Conservation (phyloP, 192 early-diverging fungal genomes). For the Linnemannia zychae region DNA sequence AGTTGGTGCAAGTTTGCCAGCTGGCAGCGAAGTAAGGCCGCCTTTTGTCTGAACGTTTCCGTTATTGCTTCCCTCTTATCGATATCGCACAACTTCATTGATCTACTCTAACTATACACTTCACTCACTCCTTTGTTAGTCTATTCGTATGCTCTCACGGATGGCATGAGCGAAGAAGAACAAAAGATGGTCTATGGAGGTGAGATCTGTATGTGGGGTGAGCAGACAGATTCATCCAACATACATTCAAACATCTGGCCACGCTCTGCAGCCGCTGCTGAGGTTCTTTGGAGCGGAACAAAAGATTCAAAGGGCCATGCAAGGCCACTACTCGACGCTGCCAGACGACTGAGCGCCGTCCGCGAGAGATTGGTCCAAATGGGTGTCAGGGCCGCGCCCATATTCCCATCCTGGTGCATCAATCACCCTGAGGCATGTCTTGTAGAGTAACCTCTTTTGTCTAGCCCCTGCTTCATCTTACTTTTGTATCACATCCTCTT, state of each 20-base stretch:
- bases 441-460: conserved; percentile 1
- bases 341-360: conserved; percentile 75
- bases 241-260: conserved; percentile 82
- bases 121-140: conserved; percentile 14
- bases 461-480: too few relatives aligned
- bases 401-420: conserved; percentile 82
- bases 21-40: conserved; percentile 44
- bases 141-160: conserved; percentile 42
- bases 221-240: conserved; percentile 73
- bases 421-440: conserved; percentile 41
- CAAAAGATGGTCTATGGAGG: conserved; percentile 59
- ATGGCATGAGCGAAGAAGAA: conserved; percentile 22
- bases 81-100: background rate
- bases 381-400: conserved; percentile 75
- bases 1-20: conserved; percentile 50
- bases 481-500: background rate
- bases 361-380: conserved; percentile 77
- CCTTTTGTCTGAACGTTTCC: background rate
- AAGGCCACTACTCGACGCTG: conserved; percentile 71
- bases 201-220: conserved; percentile 82
- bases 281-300: conserved; percentile 76
- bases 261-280: conserved; percentile 78
- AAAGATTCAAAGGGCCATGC: conserved; percentile 60
- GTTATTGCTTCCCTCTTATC: background rate
- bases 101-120: background rate